Evolutionary conservation across 768 basidiomycete genomes (phyloP).

Genomic region (Panaeolus cyanescens): DNA sequence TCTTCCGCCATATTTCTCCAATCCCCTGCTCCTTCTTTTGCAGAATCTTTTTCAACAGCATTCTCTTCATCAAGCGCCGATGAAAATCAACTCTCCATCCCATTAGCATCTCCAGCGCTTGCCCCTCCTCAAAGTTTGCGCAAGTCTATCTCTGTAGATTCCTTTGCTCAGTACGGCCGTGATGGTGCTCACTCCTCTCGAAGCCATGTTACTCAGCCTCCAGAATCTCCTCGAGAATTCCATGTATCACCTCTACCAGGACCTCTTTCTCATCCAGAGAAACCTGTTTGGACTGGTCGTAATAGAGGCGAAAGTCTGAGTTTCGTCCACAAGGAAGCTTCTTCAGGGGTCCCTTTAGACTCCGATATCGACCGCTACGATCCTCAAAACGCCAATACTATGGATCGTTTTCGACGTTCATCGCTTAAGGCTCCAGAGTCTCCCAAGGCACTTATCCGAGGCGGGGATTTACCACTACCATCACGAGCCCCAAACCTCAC

Average conservation of each 20-base stretch:
- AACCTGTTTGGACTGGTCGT: conserved; percentile 39
- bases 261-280: conserved; percentile 14
- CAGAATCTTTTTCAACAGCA: conserved; percentile 46
- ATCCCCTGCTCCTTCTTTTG: conserved; percentile 37
- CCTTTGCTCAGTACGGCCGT: conserved; percentile 55
- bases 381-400: conserved; percentile 33
- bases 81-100: conserved; percentile 20
- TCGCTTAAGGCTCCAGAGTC: conserved; percentile 51
- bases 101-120: conserved; percentile 25
- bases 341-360: conserved; percentile 40
- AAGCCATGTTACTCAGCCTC: conserved; percentile 34
- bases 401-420: conserved; percentile 46
- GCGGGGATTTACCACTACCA: conserved; percentile 65
- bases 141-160: conserved; percentile 80
- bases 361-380: conserved; percentile 59
- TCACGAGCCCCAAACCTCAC: conserved; percentile 47
- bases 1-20: not conserved
- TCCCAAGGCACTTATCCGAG: conserved; percentile 43
- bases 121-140: conserved; percentile 48
- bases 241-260: conserved; percentile 7
- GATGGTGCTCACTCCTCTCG: conserved; percentile 41
- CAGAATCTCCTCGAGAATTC: conserved; percentile 31
- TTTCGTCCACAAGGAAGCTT: conserved; percentile 43
- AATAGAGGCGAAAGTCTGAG: conserved; percentile 59
- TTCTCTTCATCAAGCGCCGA: conserved; percentile 37